Evolutionary conservation across 441 rosid genomes (phyloP).

Genomic region (Eruca vesicaria): DNA sequence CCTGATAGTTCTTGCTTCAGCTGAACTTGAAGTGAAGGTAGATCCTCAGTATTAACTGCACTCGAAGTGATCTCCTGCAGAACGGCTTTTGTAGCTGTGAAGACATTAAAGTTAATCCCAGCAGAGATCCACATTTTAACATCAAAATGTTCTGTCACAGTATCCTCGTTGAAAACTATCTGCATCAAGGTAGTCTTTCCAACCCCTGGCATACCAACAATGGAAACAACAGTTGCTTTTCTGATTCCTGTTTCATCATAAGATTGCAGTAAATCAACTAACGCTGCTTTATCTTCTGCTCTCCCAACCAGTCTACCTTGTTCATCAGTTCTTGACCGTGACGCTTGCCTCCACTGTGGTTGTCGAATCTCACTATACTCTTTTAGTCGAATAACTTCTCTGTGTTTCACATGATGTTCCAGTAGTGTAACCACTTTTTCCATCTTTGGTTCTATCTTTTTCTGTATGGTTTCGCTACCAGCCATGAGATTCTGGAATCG

Average conservation of each 20-base stretch:
- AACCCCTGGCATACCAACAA: slow-evolving; percentile 35
- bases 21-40: slow-evolving; percentile 35
- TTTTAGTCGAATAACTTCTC: slow-evolving; percentile 24
- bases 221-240: slow-evolving; percentile 23
- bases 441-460: slow-evolving; percentile 28
- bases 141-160: slow-evolving; percentile 17
- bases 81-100: slow-evolving; percentile 20
- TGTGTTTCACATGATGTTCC: slow-evolving; percentile 28
- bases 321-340: slow-evolving; percentile 29
- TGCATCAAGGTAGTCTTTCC: slow-evolving; percentile 36
- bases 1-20: slow-evolving; percentile 25
- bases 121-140: slow-evolving; percentile 26
- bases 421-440: slow-evolving; percentile 24
- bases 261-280: slow-evolving; percentile 22
- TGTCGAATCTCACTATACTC: slow-evolving; percentile 29
- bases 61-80: slow-evolving; percentile 31
- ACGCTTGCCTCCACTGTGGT: slow-evolving; percentile 33
- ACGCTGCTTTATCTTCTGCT: slow-evolving; percentile 24
- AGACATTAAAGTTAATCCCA: slow-evolving; percentile 32
- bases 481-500: slow-evolving; percentile 16
- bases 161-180: slow-evolving; percentile 21
- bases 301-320: slow-evolving; percentile 26
- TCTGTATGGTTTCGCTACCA: slow-evolving; percentile 21
- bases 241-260: background rate
- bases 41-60: slow-evolving; percentile 26